Evolutionary conservation across 345 rosid species (phyloP).

Genomic region (Populus euphratica): DNA sequence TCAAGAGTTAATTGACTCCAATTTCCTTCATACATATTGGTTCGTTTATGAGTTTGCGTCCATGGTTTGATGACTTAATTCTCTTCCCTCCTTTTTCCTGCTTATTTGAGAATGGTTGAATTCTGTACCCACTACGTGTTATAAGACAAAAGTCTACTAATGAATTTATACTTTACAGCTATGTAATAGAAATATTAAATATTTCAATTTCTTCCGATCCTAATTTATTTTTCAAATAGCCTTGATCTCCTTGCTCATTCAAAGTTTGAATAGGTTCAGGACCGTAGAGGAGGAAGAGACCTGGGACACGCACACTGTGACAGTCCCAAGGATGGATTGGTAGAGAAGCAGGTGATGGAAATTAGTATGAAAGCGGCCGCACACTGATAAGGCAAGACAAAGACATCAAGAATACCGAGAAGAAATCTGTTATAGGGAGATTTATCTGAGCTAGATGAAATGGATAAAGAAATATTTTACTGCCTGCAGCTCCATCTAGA

Average conservation of each 20-base stretch:
- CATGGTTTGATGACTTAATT: neutral
- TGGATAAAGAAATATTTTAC: constrained; percentile 11
- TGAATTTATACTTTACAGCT: neutral
- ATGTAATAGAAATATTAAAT: neutral
- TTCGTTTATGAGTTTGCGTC: neutral
- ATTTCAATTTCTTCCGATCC: neutral
- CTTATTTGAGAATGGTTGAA: neutral
- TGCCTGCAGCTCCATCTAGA: constrained; percentile 10
- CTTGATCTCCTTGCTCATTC: neutral
- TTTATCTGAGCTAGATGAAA: neutral
- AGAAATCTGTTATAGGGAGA: constrained; percentile 7
- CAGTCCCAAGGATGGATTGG: constrained; percentile 13
- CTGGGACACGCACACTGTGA: constrained; percentile 12
- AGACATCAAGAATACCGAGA: constrained; percentile 22
- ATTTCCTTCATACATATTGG: neutral
- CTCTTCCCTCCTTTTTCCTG: neutral
- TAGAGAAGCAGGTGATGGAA: constrained; percentile 18
- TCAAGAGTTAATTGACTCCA: neutral
- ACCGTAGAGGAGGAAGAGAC: constrained; percentile 38
- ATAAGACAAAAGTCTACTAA: neutral
- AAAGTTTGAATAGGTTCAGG: constrained; percentile 29
- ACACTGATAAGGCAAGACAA: constrained; percentile 17
- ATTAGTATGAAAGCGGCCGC: constrained; percentile 4
- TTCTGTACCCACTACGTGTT: neutral
- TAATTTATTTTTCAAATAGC: neutral